Conservation (phyloP, 495 filamentous ascomycete species). For the Penicillium psychrofluorescens region DNA sequence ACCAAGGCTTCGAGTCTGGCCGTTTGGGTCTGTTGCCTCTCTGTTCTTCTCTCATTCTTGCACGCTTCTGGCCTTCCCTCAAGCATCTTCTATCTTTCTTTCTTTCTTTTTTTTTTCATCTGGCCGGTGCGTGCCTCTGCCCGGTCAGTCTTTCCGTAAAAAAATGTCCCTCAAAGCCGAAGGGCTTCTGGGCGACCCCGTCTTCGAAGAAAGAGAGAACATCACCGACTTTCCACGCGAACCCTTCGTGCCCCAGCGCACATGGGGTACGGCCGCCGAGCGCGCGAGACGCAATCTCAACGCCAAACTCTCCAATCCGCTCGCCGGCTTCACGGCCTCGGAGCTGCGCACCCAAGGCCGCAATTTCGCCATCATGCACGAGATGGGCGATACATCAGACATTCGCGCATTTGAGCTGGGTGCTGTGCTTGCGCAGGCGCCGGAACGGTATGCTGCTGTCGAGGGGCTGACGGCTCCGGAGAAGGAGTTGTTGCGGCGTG, state of each 20-base stretch:
- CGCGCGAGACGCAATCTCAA: slow-evolving; percentile 45
- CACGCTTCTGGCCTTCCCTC: too few species aligned
- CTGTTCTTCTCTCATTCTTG: too few species aligned
- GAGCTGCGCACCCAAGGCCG: slow-evolving; percentile 57
- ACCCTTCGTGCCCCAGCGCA: slow-evolving; percentile 15
- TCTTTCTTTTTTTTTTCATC: too few species aligned
- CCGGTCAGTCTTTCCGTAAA: too few species aligned
- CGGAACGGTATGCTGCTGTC: slow-evolving; percentile 45
- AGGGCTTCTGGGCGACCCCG: too few species aligned
- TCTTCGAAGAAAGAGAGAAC: too few species aligned
- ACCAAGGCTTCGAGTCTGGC: too few species aligned
- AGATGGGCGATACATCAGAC: slow-evolving; percentile 53
- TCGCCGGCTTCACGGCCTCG: slow-evolving; percentile 53
- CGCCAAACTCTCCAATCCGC: slow-evolving; percentile 62
- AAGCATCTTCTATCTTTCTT: too few species aligned
- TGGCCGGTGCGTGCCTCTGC: too few species aligned
- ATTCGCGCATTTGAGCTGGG: slow-evolving; percentile 65
- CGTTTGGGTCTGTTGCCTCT: too few species aligned
- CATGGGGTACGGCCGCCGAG: slow-evolving; percentile 36
- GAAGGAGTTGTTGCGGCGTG: slow-evolving; percentile 48
- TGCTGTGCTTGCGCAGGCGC: slow-evolving; percentile 60
- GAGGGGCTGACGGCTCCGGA: slow-evolving; percentile 51
- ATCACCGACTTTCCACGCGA: too few species aligned
- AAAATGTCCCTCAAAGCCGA: too few species aligned
- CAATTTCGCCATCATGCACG: slow-evolving; percentile 56